These are phyloP conservation scores for Cyphellophora europaea DNA, from an alignment of 2,329 filamentous ascomycete genomes.

Conservation along the genomic window DNA sequence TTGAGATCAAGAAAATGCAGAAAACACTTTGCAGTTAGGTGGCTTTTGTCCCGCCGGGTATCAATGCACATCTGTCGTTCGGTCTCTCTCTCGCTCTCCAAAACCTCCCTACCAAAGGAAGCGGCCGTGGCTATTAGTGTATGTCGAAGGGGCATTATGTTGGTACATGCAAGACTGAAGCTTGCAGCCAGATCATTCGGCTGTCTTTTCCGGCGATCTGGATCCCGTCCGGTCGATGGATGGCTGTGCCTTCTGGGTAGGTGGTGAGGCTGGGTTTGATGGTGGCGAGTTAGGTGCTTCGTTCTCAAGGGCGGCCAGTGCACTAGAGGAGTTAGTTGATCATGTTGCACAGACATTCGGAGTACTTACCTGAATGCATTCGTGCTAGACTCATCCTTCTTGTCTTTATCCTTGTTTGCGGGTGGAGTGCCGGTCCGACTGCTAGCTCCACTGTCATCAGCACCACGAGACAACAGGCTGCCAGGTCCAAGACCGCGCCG, in stretches of 20 bases:
- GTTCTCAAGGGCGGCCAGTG: slow-evolving; percentile 37
- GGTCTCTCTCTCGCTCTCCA: background rate
- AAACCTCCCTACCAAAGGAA: slow-evolving; percentile 16
- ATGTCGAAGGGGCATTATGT: slow-evolving; percentile 15
- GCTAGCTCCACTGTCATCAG: slow-evolving; percentile 77
- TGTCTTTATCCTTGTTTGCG: slow-evolving; percentile 46
- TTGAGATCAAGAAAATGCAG: background rate
- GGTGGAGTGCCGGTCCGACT: slow-evolving; percentile 87
- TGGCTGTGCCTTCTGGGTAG: slow-evolving; percentile 36
- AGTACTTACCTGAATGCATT: slow-evolving; percentile 85
- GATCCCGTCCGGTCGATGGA: slow-evolving; percentile 33
- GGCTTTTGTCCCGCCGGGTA: slow-evolving; percentile 13
- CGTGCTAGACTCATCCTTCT: slow-evolving; percentile 58
- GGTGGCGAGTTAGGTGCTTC: slow-evolving; percentile 39
- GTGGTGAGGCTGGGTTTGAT: slow-evolving; percentile 38
- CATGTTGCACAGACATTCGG: background rate
- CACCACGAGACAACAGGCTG: slow-evolving; percentile 60
- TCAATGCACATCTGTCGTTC: slow-evolving; percentile 17
- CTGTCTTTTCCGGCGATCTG: slow-evolving; percentile 30
- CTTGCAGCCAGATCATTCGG: slow-evolving; percentile 10
- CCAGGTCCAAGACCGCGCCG: slow-evolving; percentile 66
- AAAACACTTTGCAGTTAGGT: background rate
- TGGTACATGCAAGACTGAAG: slow-evolving; percentile 15
- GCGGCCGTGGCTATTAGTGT: slow-evolving; percentile 15
- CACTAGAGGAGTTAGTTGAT: slow-evolving; percentile 25